Conservation (phyloP, 2,329 filamentous ascomycete genomes). For the Sordariomycetes sp. region DNA sequence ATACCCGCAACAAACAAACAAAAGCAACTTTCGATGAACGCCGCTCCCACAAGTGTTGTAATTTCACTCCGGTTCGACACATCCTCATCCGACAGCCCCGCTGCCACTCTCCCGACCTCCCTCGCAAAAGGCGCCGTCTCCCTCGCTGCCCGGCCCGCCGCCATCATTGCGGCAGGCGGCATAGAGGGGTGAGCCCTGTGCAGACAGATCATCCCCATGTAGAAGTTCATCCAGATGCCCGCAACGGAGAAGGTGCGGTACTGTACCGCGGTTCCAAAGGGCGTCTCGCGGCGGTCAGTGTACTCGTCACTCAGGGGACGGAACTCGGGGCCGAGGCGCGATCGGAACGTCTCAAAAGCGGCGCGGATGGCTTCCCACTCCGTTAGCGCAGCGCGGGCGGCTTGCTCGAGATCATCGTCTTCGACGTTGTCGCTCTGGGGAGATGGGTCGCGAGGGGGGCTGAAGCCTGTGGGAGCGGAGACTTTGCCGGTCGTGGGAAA, state of each 20-base stretch:
- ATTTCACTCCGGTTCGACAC: conserved; percentile 44
- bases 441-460: conserved; percentile 32
- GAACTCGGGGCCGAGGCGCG: conserved; percentile 63
- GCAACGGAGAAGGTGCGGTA: conserved; percentile 84
- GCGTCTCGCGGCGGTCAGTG: conserved; percentile 47
- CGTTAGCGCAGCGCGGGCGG: conserved; percentile 56
- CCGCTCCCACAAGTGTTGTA: conserved; percentile 68
- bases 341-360: conserved; percentile 58
- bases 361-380: conserved; percentile 71
- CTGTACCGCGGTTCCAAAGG: conserved; percentile 72
- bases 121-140: conserved; percentile 63
- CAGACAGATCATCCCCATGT: conserved; percentile 76
- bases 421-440: conserved; percentile 32
- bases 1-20: conserved; percentile 81
- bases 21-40: conserved; percentile 73
- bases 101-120: conserved; percentile 69
- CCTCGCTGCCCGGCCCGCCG: conserved; percentile 65
- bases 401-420: conserved; percentile 49
- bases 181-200: conserved; percentile 76
- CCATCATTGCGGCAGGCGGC: conserved; percentile 83
- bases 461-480: conserved; percentile 42
- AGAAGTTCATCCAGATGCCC: conserved; percentile 77
- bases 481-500: conserved; percentile 41
- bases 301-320: conserved; percentile 63
- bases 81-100: conserved; percentile 51